Evolutionary conservation across 2,329 filamentous ascomycete species (phyloP), one percentile per base, ranked within the genome.

Genomic region (Exophiala spinifera): DNA sequence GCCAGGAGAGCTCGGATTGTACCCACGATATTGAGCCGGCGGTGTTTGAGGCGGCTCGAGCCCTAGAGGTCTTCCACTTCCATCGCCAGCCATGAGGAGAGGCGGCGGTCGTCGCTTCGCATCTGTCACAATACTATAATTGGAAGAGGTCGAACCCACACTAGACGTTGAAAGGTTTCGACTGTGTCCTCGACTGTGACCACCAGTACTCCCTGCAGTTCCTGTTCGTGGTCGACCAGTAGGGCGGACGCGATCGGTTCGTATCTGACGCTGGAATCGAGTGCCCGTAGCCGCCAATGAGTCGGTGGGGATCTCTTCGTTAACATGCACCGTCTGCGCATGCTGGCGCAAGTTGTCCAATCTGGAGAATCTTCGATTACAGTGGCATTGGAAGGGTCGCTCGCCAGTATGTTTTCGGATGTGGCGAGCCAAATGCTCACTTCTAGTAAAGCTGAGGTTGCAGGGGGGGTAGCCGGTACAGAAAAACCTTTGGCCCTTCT

Each of bases 401-500:
- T 99, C 94, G 49, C 94, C 94, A 0, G 94, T 99, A 67, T 99
- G 94, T 81, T 97, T 97, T 65, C 91, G 84, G 64, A 99, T 97
- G 67, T 99, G 94, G 48, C 94, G 83, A 14, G 92, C 92, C 57
- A 99, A 73, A 76, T 99, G 94, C 70, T 99, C 94, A 67, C 92
- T 97, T 59, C 94, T 80, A 0, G 94, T 97, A 69, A 99, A 99
- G 71, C 91, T 96, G 54, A 99, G 72, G 66, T 87, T 91, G 72
- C 94, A 99, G 3, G 91, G 91, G 21, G 92, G 92, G 64, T 90
- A 97, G 28, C 96, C 91, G 3, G 88, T 95, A 74, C 94, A 99
- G 72, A 92, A 96, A 72, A 99, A 99, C 43, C 90, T 84, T 70
- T 96, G 91, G 0, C 91, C 90, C 72, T 96, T 96, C 75, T 96